Percentiles rank a stretch among this genome's conserved stretches.
Conservation (phyloP, 2,329 filamentous ascomycete genomes). For the Teratosphaeria gauchensis region DNA sequence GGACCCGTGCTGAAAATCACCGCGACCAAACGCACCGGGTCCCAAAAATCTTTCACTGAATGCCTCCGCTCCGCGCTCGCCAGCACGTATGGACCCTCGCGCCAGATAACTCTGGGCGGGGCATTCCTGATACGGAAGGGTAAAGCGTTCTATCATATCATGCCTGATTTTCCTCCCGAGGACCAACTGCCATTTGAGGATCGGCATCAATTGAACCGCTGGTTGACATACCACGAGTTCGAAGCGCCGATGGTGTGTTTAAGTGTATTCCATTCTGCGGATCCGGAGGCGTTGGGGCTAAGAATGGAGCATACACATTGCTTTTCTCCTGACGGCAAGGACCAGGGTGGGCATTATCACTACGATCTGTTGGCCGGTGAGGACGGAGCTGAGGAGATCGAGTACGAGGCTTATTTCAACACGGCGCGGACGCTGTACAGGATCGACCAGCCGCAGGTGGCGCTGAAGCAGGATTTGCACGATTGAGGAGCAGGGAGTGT, state of each 20-base stretch:
- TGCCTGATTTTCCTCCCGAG: slow-evolving; percentile 22
- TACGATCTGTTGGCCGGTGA: slow-evolving; percentile 11
- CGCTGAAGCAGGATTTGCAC: slow-evolving; percentile 8
- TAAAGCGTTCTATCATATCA: slow-evolving; percentile 20
- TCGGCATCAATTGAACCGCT: slow-evolving; percentile 18
- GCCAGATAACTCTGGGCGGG: slow-evolving; percentile 18
- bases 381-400: slow-evolving; percentile 13
- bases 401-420: slow-evolving; percentile 25
- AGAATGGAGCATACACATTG: slow-evolving; percentile 26
- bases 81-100: slow-evolving; percentile 13
- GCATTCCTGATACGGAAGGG: slow-evolving; percentile 19
- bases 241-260: slow-evolving; percentile 22
- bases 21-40: slow-evolving; percentile 14
- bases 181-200: slow-evolving; percentile 15
- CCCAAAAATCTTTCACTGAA: slow-evolving; percentile 19
- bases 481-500: neutral
- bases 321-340: slow-evolving; percentile 16
- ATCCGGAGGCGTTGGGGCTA: slow-evolving; percentile 19
- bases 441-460: slow-evolving; percentile 20
- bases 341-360: slow-evolving; percentile 23
- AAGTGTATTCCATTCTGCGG: slow-evolving; percentile 20
- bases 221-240: slow-evolving; percentile 22
- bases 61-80: slow-evolving; percentile 16
- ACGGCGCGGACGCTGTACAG: slow-evolving; percentile 21
- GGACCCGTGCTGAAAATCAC: slow-evolving; percentile 22